Evolutionary conservation across 2,329 filamentous ascomycete genomes (phyloP).

Genomic region (Aspergillus transmontanensis): DNA sequence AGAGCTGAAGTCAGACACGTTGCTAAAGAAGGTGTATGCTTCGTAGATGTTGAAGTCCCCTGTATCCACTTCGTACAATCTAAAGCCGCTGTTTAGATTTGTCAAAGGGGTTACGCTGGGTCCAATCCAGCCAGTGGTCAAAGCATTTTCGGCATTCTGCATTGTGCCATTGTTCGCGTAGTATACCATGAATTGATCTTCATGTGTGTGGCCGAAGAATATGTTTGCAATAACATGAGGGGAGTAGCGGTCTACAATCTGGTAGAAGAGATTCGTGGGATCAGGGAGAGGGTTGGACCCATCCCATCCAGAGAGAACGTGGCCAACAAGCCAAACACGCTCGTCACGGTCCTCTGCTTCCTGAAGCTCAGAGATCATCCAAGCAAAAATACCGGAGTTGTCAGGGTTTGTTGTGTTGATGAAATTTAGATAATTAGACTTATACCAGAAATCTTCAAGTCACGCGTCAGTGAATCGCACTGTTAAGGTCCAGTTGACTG

Average conservation of each 20-base stretch:
- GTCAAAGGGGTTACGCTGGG: conserved; percentile 57
- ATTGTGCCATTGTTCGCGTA: conserved; percentile 56
- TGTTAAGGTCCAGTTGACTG: background rate
- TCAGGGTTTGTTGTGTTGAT: conserved; percentile 58
- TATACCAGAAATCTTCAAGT: conserved; percentile 30
- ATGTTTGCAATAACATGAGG: conserved; percentile 58
- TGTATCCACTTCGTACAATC: conserved; percentile 59
- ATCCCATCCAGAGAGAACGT: conserved; percentile 60
- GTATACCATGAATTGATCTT: conserved; percentile 58
- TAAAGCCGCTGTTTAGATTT: conserved; percentile 57
- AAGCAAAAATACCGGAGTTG: conserved; percentile 51
- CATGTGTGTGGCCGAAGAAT: conserved; percentile 60
- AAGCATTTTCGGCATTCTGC: conserved; percentile 43
- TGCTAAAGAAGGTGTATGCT: conserved; percentile 57
- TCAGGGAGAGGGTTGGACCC: conserved; percentile 57
- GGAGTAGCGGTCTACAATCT: conserved; percentile 57
- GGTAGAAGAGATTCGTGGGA: conserved; percentile 57
- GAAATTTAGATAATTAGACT: conserved; percentile 51
- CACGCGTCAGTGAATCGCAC: background rate
- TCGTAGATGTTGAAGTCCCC: conserved; percentile 57
- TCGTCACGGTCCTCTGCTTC: conserved; percentile 55
- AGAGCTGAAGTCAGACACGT: conserved; percentile 49
- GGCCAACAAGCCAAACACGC: conserved; percentile 58
- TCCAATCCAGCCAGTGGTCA: conserved; percentile 56
- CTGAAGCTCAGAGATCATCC: conserved; percentile 56